Evolutionary conservation across 2,329 filamentous ascomycete species (phyloP), one percentile per base, ranked within the genome.

Genomic region (Microsporum canis): DNA sequence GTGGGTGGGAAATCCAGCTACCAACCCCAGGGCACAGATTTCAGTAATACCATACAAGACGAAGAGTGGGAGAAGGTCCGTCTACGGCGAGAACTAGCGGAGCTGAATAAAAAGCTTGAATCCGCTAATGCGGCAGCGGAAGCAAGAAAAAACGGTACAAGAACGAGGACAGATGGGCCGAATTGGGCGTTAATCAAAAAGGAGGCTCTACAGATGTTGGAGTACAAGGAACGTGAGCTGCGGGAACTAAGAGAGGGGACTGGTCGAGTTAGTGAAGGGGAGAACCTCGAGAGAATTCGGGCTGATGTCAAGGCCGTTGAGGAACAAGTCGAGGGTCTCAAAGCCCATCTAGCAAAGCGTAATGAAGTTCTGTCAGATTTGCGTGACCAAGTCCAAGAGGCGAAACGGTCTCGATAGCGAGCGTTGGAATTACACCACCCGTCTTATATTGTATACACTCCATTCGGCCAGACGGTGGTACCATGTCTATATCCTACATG

Each of bases 51-150:
- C 65, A 89, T 91, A 72, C 88, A 88, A 63, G 92, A 95, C 31
- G 85, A 86, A 69, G 94, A 99, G 72, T 97, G 94, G 91, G 94
- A 99, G 75, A 94, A 97, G 75, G 94, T 97, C 51, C 84, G 91
- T 60, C 80, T 99, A 66, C 92, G 95, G 80, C 91, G 94, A 72
- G 91, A 97, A 75, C 83, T 99, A 36, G 82, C 85, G 29, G 92
- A 97, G 68, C 79, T 99, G 33, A 91, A 99, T 69, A 82, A 87
- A 61, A 95, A 95, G 79, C 87, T 96, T 64, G 84, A 86, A 39
- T 86, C 88, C 62, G 87, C 96, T 1, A 91, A 95, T 75, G 82
- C 85, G 61, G 84, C 85, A 49, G 85, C 86, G 0, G 83, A 88
- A 68, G 82, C 83, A 63, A 80, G 84, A 61, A 80, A 80, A 55